These are phyloP conservation scores for Solanum arcanum DNA, from an alignment of 257 asterid species.

Conservation along the genomic window DNA sequence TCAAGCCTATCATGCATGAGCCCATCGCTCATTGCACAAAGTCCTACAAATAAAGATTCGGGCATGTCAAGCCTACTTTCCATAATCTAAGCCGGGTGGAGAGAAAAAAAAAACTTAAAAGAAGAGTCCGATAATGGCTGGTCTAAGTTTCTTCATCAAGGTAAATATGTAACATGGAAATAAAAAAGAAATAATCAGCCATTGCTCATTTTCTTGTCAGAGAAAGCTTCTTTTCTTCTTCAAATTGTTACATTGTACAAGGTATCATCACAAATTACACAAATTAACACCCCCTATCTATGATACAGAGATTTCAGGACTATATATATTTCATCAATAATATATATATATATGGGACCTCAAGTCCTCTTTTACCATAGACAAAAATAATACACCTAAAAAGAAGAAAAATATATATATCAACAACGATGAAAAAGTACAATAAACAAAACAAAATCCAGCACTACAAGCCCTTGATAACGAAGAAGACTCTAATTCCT, in stretches of 20 bases:
- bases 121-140: too few species aligned
- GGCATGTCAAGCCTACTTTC: too few species aligned
- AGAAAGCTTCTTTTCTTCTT: neutral
- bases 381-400: constrained; percentile 32
- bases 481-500: constrained; percentile 10
- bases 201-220: neutral
- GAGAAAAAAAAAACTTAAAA: too few species aligned
- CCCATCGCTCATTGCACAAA: too few species aligned
- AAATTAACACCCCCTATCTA: constrained; percentile 39
- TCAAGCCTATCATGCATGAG: too few species aligned
- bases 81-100: too few species aligned
- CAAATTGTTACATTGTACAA: neutral
- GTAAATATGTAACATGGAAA: neutral
- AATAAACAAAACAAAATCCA: constrained; percentile 12
- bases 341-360: constrained; percentile 20
- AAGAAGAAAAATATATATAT: neutral
- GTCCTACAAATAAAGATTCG: too few species aligned
- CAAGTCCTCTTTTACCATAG: constrained; percentile 14
- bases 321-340: constrained; percentile 26
- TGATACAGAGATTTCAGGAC: constrained; percentile 17
- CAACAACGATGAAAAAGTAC: neutral
- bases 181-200: neutral
- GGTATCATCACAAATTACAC: constrained; percentile 21
- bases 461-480: constrained; percentile 16
- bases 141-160: neutral